These are phyloP conservation scores for Brasenia schreberi DNA, from an alignment of 164 flowering plant species.

Conservation along the genomic window DNA sequence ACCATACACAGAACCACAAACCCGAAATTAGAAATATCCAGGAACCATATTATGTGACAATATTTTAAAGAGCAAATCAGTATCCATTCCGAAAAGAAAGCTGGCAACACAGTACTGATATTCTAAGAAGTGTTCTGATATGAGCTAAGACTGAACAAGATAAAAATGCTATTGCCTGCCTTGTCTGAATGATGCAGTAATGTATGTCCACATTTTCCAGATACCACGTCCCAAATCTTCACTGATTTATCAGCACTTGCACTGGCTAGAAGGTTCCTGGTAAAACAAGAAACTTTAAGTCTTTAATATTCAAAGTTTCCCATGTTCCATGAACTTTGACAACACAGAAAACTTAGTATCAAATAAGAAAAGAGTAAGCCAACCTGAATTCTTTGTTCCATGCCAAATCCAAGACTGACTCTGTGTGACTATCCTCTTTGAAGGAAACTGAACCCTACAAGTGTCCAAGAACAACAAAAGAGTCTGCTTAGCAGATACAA, in stretches of 20 bases:
- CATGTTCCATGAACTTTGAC: no score
- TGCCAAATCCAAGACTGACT: constrained; percentile 83
- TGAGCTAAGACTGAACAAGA: no score
- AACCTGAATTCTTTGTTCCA: constrained; percentile 94
- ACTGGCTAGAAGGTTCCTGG: constrained; percentile 90
- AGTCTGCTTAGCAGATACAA: no score
- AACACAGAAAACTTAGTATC: background rate
- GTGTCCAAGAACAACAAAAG: background rate
- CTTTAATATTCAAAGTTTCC: no score
- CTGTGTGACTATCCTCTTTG: constrained; percentile 75
- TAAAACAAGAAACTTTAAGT: background rate
- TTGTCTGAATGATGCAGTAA: constrained; percentile 80
- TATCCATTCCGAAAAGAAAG: no score
- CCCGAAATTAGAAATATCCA: no score
- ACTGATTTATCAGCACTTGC: constrained; percentile 86
- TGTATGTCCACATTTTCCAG: constrained; percentile 60
- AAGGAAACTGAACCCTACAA: constrained; percentile 44
- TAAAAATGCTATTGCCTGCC: constrained; percentile 19
- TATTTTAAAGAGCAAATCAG: no score
- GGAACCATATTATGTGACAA: no score
- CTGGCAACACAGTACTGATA: no score
- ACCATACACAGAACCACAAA: no score
- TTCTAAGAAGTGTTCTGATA: no score
- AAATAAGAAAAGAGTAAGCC: background rate
- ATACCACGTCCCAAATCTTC: constrained; percentile 84